Evolutionary conservation across 169 alveolate species (phyloP), one percentile per base, ranked within the genome.

Genomic region (Theileria orientalis): DNA sequence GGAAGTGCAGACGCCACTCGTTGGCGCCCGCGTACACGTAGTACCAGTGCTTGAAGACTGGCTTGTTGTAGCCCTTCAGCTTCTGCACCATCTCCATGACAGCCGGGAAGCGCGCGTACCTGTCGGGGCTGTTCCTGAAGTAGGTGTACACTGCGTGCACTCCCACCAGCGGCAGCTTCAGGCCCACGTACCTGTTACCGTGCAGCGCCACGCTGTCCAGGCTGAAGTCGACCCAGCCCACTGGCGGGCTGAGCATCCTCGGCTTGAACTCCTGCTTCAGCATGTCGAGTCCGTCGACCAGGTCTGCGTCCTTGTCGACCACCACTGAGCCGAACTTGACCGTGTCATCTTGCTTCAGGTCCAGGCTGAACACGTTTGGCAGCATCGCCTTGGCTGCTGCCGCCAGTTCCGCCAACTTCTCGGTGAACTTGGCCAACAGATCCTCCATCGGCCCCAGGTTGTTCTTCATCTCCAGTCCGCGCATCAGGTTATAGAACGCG

Each of bases 21-120:
- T 59, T 59, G 37, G 30, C 69, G 7, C 69, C 69, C 21, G 21
- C 47, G 25, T 59, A 59, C 7, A n/a, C 52, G 9, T 59, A 59
- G 25, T 27, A 59, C n/a, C 13, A 13, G 49, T 59, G 49, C 19
- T 59, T 40, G n/a, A 59, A 40, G n/a, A n/a, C n/a, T n/a, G n/a
- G n/a, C 7, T 49, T 49, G 27, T 49, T 49, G 25, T 11, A 9
- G 19, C 60, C 60, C 3, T 37, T 59, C 14, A 29, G 40, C 21
- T 35, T 32, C 69, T 59, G 52, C 29, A 59, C 69, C 3, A 49
- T 21, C 25, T 59, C 69, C 69, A 59, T 35, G 9, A 59, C 47
- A 9, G n/a, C 44, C 7, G 69, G 69, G 49, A 59, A 9, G 19
- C 37, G 21, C 30, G 69, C 69, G 25, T 49, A 49, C 35, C 60